Base-by-base conservation (phyloP, 306 rosid genomes). In the Cicer cuneatum region DNA sequence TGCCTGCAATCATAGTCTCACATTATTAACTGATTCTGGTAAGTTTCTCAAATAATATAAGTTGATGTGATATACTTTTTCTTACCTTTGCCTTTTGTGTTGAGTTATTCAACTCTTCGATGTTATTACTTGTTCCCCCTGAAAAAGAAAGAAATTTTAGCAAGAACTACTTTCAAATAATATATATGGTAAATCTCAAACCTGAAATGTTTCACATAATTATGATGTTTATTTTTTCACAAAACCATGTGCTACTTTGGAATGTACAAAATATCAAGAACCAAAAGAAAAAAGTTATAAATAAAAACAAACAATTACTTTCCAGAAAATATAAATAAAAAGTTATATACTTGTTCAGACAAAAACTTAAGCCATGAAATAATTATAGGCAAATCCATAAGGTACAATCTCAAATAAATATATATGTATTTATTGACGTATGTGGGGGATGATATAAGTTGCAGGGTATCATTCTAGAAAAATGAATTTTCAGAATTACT, bases 51-150 rank as follows among this genome's bases (percentile, higher is more conserved):
- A 29, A 75, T 7, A 15, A 77, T 33, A 7, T 38, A 70, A 13
- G 8, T 5, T 53, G 43, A 4, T 76, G 46, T 15, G 52, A 35
- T 46, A 3, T 59, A 8, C n/a, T 47, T 41, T 41, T 14, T 78
- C 96, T 80, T 85, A 91, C 98, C 69, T 42, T 73, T 58, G 77
- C 58, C 73, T 71, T 87, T 40, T 73, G 83, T 39, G 7, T 54
- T 56, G 66, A 54, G 13, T 62, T 72, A 53, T 78, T 73, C 64
- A 46, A 63, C 69, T 88, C 92, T 53, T 33, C 72, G 63, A 65
- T 60, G 16, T 71, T 73, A 35, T 83, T 74, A 29, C 64, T 75
- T 40, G 78, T 84, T 57, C 80, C 84, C 57, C 86, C 94, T 90
- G 83, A 59, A 35, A 80, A 78, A 80, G 38, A 73, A 63, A 16